phyloP scores from a whole-genome alignment of 768 basidiomycete species.

The Scleroderma citrinum region DNA sequence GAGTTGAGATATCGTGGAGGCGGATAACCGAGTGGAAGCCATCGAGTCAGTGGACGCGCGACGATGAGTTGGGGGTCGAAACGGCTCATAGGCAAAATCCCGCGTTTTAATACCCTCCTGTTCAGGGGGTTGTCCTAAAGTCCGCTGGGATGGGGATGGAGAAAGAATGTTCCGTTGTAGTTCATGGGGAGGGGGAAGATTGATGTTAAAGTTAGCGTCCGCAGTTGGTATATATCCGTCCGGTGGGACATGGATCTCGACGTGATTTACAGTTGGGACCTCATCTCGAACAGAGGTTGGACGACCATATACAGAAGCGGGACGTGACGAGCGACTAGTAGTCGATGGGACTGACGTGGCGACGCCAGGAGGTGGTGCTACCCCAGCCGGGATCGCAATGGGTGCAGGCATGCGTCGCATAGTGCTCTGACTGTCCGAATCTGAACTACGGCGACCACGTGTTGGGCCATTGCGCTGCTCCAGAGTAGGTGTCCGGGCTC shows the following conservation, averaged over 20 bases:
- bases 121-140: conserved; percentile 14
- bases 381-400: conserved; percentile 4
- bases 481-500: conserved; percentile 13
- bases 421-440: conserved; percentile 6
- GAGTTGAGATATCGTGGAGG: conserved; percentile 29
- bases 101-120: conserved; percentile 9
- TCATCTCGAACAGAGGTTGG: conserved; percentile 20
- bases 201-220: conserved; percentile 33
- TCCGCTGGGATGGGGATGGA: conserved; percentile 22
- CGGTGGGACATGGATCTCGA: conserved; percentile 32
- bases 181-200: conserved; percentile 49
- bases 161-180: conserved; percentile 28
- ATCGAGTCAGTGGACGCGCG: conserved; percentile 24
- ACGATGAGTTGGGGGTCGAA: conserved; percentile 13
- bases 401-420: conserved; percentile 10
- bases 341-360: conserved; percentile 6
- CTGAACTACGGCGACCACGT: conserved; percentile 15
- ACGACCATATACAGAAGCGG: conserved; percentile 8
- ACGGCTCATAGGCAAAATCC: conserved; percentile 21
- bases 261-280: conserved; percentile 4
- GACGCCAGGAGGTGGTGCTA: conserved; percentile 3
- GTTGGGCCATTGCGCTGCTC: conserved; percentile 13
- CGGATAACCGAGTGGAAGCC: conserved; percentile 24
- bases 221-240: conserved; percentile 48
- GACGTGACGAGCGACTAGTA: conserved; percentile 13